These are phyloP conservation scores for Pyricularia sp. DNA, from an alignment of 2,329 filamentous ascomycete genomes.

Conservation along the genomic window DNA sequence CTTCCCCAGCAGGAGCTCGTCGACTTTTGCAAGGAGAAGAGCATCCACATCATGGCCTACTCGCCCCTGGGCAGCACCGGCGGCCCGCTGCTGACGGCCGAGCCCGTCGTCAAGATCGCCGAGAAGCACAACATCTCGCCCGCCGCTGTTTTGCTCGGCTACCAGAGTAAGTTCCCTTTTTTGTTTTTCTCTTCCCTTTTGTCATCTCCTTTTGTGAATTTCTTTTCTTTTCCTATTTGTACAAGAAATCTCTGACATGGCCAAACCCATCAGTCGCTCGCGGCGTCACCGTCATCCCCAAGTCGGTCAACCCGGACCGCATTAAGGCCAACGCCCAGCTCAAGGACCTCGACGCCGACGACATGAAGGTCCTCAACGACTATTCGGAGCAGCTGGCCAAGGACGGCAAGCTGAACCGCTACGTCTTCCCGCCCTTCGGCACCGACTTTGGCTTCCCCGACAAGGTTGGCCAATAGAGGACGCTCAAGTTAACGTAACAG, in stretches of 20 bases:
- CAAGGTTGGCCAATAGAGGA: constrained; percentile 28
- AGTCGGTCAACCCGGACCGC: constrained; percentile 58
- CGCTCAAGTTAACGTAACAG: no score
- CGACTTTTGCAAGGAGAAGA: constrained; percentile 56
- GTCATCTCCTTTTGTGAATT: neutral
- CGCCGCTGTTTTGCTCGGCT: constrained; percentile 59
- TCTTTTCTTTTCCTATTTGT: neutral
- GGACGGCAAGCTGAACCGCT: constrained; percentile 46
- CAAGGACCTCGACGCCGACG: constrained; percentile 54
- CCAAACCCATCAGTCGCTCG: constrained; percentile 45
- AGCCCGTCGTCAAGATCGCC: constrained; percentile 53
- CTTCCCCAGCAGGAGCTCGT: constrained; percentile 65
- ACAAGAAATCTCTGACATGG: neutral
- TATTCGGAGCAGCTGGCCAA: constrained; percentile 41
- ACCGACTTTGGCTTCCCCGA: constrained; percentile 66
- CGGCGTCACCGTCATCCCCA: constrained; percentile 62
- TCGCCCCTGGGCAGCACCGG: constrained; percentile 56
- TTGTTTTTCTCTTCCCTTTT: neutral
- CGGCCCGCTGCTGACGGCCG: constrained; percentile 54
- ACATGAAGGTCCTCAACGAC: constrained; percentile 46
- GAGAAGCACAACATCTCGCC: constrained; percentile 52
- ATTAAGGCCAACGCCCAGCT: constrained; percentile 64
- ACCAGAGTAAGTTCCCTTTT: constrained; percentile 46
- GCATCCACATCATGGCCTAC: constrained; percentile 66
- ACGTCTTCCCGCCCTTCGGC: constrained; percentile 61